Evolutionary conservation across 306 rosid species (phyloP), one percentile per base, ranked within the genome.

Genomic region (Fagus crenata): DNA sequence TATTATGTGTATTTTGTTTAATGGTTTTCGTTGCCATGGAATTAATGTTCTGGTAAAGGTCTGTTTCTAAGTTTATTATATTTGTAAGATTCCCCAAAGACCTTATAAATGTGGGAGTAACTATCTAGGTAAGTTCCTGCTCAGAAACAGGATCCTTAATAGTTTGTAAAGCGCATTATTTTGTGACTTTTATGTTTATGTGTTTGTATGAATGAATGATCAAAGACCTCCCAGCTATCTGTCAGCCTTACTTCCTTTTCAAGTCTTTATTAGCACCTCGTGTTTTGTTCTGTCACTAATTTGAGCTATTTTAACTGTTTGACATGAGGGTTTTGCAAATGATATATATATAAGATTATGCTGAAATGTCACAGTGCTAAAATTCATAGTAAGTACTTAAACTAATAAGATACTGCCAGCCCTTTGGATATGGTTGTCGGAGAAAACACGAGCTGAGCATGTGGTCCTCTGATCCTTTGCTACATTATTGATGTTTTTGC

Each of bases 391-490:
- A 11, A 46, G 33, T n/a, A 9, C 67, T 49, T 58, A 54, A 82
- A 63, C 15, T 59, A 69, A 37, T 43, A 54, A 73, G 85, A 81
- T 83, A 60, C 72, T 78, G 82, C 54, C 67, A 60, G 53, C 32
- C 53, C 67, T 53, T 76, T 41, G 72, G 87, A 84, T 79, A 83
- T 83, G 83, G 85, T 49, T 86, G 90, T 81, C 84, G 86, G 87
- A 74, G 70, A 75, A 77, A 69, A 7, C 60, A 36, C 67, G n/a
- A 60, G 73, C 76, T 71, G 51, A 39, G 74, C 93, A 89, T 81
- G 90, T 83, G 90, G 77, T 71, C 35, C 31, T 70, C 51, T 82
- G 82, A 75, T 86, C 41, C 64, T 76, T 55, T 84, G 77, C 32
- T 67, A 67, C 82, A 71, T 82, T 49, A 77, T 83, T 65, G 78